These are phyloP conservation scores for Staphylotrichum longicolle DNA, from an alignment of 495 filamentous ascomycete species.

Conservation along the genomic window DNA sequence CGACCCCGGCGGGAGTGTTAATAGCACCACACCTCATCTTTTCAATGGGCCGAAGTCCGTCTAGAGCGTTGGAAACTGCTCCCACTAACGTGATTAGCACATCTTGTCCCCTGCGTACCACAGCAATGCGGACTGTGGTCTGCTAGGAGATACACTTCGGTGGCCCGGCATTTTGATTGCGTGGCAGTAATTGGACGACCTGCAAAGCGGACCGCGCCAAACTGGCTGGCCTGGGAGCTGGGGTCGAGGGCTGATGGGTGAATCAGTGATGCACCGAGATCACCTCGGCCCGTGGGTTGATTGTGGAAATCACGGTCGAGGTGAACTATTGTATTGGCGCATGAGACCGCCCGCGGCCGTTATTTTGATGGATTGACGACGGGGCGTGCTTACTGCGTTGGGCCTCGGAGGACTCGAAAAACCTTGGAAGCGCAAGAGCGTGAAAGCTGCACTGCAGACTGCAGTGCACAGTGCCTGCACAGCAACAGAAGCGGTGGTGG, in stretches of 20 bases:
- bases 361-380: neutral
- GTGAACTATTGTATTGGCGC: conserved; percentile 10
- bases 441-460: neutral
- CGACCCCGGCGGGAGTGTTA: neutral
- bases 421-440: no score
- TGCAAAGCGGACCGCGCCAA: neutral
- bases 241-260: neutral
- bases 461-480: no score
- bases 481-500: no score
- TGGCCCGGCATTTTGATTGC: neutral
- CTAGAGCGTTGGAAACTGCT: no score
- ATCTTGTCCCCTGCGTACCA: no score
- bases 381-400: neutral
- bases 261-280: neutral
- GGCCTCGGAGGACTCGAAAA: neutral
- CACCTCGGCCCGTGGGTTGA: conserved; percentile 7
- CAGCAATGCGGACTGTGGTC: no score
- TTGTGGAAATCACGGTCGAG: conserved; percentile 8
- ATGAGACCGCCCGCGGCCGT: neutral
- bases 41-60: no score
- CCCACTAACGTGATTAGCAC: no score
- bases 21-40: neutral
- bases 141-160: neutral
- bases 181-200: neutral
- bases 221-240: neutral